A percentile compares a stretch with the other conserved stretches of the same genome.
phyloP scores from a whole-genome alignment of 306 rosid genomes.

The Myrica gale region DNA sequence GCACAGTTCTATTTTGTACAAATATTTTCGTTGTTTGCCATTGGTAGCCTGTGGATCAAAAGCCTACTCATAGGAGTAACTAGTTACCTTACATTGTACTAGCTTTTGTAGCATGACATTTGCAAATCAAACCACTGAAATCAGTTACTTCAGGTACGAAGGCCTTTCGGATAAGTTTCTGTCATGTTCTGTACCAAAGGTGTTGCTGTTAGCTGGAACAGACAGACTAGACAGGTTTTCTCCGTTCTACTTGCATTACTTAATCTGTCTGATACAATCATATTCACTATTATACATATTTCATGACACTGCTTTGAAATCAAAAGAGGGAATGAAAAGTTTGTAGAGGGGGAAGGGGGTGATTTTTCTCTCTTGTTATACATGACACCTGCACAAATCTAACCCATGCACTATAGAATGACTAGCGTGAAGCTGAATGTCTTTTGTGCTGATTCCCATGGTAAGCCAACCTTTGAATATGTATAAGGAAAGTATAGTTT shows the following conservation, averaged over 20 bases:
- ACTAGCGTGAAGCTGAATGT: background rate
- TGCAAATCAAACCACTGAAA: background rate
- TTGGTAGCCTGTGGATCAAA: too few relatives aligned
- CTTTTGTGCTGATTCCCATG: slow-evolving; percentile 3
- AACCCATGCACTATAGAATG: background rate
- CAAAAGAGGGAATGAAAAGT: background rate
- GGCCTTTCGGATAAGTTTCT: slow-evolving; percentile 93
- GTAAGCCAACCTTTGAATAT: background rate
- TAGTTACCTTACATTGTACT: background rate
- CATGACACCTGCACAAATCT: slow-evolving; percentile 3
- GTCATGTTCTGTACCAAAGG: slow-evolving; percentile 78
- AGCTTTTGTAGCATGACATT: slow-evolving; percentile 1
- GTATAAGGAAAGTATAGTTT: background rate
- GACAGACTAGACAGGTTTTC: slow-evolving; percentile 91
- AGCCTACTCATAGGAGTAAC: background rate
- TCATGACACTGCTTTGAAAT: slow-evolving; percentile 20
- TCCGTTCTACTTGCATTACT: slow-evolving; percentile 9
- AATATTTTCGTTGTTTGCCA: background rate
- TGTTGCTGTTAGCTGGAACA: slow-evolving; percentile 89
- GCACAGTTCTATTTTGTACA: slow-evolving; percentile 37
- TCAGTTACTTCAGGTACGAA: slow-evolving; percentile 66
- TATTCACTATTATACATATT: background rate
- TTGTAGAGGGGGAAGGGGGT: background rate
- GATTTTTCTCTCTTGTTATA: background rate
- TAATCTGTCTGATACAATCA: slow-evolving; percentile 11